Conservation (phyloP, 2,329 filamentous ascomycete genomes). For the Fusarium sublunatum region DNA sequence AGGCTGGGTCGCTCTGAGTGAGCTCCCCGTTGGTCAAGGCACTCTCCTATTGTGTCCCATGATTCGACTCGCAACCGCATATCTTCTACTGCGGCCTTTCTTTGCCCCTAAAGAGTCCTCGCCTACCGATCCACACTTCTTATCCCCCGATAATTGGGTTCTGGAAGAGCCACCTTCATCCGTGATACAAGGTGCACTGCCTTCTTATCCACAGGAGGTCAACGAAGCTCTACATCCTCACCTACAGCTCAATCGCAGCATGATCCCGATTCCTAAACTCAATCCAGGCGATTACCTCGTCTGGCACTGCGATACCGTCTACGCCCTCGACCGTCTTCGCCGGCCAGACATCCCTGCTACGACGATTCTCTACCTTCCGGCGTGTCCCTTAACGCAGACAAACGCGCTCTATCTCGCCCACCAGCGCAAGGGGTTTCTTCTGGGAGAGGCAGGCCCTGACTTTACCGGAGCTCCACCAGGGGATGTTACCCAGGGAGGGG, state of each 20-base stretch:
- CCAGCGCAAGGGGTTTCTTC: slow-evolving; percentile 56
- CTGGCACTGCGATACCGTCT: slow-evolving; percentile 78
- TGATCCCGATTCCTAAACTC: slow-evolving; percentile 77
- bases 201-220: slow-evolving; percentile 76
- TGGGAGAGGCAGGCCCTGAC: slow-evolving; percentile 56
- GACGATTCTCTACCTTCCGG: slow-evolving; percentile 55
- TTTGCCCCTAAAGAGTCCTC: slow-evolving; percentile 61
- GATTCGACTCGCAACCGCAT: slow-evolving; percentile 76
- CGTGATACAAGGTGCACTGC: slow-evolving; percentile 74
- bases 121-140: slow-evolving; percentile 53
- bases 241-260: slow-evolving; percentile 70
- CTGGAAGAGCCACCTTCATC: slow-evolving; percentile 58
- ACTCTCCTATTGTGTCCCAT: slow-evolving; percentile 79
- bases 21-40: slow-evolving; percentile 73
- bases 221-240: slow-evolving; percentile 74
- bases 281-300: slow-evolving; percentile 78
- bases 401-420: slow-evolving; percentile 57
- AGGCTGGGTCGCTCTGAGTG: slow-evolving; percentile 77
- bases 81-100: slow-evolving; percentile 81
- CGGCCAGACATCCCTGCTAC: slow-evolving; percentile 40
- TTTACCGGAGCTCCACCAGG: slow-evolving; percentile 53
- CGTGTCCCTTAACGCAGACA: slow-evolving; percentile 56
- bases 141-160: slow-evolving; percentile 64
- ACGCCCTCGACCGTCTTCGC: slow-evolving; percentile 71
- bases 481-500: slow-evolving; percentile 49